phyloP scores from a whole-genome alignment of 169 alveolate genomes.

The Plasmodium fragile region DNA sequence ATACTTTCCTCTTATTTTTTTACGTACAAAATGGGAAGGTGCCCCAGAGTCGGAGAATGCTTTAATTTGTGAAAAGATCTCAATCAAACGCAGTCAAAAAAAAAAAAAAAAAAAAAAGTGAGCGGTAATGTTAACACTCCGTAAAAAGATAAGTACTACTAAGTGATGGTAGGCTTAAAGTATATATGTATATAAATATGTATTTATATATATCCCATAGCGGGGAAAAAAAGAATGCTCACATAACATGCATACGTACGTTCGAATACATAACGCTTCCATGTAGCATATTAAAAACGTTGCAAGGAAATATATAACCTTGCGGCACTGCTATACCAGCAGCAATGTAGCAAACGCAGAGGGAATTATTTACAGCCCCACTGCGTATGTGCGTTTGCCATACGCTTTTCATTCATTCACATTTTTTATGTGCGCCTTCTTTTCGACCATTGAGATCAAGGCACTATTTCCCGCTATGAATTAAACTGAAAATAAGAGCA shows the following conservation, averaged over 20 bases:
- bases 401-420: neutral
- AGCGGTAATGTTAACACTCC: neutral
- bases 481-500: neutral
- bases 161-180: neutral
- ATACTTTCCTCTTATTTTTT: neutral
- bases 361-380: conserved; percentile 1
- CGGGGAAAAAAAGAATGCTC: neutral
- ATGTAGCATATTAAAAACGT: neutral
- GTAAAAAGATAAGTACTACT: neutral
- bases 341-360: neutral
- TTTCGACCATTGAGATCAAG: neutral
- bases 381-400: neutral
- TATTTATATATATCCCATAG: neutral
- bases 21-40: neutral
- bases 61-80: conserved; percentile 3
- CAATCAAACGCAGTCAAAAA: neutral
- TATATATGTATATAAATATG: neutral
- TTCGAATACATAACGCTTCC: neutral
- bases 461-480: neutral
- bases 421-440: neutral
- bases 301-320: neutral
- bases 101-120: neutral
- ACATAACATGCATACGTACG: neutral
- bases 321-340: neutral
- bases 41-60: neutral